Evolutionary conservation across 257 asterid genomes (phyloP).

Genomic region (Ilex asprella): DNA sequence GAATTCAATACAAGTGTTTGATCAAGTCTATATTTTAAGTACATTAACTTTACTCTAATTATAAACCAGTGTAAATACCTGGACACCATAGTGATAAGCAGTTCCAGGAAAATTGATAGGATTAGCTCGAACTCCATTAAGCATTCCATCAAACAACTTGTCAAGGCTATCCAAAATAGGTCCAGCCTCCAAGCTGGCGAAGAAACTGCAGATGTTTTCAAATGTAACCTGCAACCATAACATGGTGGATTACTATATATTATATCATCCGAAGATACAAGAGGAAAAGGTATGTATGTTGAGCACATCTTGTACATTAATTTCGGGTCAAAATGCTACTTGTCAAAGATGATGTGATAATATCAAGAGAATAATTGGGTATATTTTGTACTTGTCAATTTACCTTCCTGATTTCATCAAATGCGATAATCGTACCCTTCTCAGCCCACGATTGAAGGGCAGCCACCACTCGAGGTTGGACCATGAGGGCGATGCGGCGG

Average conservation of each 20-base stretch:
- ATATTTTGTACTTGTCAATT: too few species aligned
- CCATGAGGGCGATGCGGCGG: conserved; percentile 35
- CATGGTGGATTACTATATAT: too few species aligned
- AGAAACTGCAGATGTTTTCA: conserved; percentile 41
- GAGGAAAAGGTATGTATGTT: too few species aligned
- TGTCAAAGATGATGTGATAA: too few species aligned
- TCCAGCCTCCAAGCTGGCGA: conserved; percentile 44
- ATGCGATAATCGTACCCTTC: conserved; percentile 33
- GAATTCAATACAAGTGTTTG: too few species aligned
- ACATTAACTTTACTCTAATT: too few species aligned
- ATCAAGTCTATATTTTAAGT: neutral
- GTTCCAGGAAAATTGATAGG: conserved; percentile 52
- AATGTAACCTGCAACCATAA: conserved; percentile 28
- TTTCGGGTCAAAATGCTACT: too few species aligned
- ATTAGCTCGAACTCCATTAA: conserved; percentile 34
- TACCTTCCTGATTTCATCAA: conserved; percentile 44
- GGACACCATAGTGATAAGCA: conserved; percentile 27
- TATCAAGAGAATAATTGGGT: too few species aligned
- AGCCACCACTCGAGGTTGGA: conserved; percentile 37
- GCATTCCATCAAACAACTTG: conserved; percentile 24
- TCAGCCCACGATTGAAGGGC: conserved; percentile 41
- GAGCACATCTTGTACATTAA: too few species aligned
- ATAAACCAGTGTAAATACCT: conserved; percentile 13
- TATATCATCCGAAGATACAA: too few species aligned
- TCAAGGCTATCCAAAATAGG: conserved; percentile 34